Conservation (phyloP, 2,329 filamentous ascomycete species). For the Clonostachys chloroleuca region DNA sequence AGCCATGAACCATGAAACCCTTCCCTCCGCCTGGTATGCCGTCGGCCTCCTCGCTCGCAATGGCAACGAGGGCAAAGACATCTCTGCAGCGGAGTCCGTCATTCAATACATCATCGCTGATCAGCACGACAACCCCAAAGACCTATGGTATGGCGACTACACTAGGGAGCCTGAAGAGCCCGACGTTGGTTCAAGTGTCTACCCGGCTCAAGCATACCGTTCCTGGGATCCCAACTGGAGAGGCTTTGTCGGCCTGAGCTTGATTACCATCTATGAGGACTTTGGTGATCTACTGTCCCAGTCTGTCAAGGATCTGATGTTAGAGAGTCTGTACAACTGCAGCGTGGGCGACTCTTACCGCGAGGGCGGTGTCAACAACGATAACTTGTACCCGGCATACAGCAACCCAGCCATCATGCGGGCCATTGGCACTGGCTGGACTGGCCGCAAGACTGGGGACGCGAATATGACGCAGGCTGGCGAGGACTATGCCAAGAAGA, state of each 20-base stretch:
- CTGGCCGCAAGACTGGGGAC: conserved; percentile 46
- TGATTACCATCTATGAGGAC: conserved; percentile 56
- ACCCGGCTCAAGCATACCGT: conserved; percentile 47
- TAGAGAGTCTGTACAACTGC: conserved; percentile 47
- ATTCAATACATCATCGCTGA: conserved; percentile 46
- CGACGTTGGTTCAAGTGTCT: conserved; percentile 43
- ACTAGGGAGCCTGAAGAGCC: conserved; percentile 53
- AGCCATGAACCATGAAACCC: conserved; percentile 50
- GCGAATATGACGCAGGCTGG: conserved; percentile 54
- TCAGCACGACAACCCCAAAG: conserved; percentile 45
- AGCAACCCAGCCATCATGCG: conserved; percentile 60
- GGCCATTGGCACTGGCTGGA: conserved; percentile 56
- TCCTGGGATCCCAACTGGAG: conserved; percentile 63
- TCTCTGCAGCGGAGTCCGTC: conserved; percentile 44
- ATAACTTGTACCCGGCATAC: conserved; percentile 60
- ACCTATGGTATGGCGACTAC: conserved; percentile 55
- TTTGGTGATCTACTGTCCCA: conserved; percentile 39
- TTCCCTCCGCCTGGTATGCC: conserved; percentile 55
- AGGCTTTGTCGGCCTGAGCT: conserved; percentile 55
- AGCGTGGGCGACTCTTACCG: conserved; percentile 58
- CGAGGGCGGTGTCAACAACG: conserved; percentile 52
- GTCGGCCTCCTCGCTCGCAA: conserved; percentile 53
- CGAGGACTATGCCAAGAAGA: conserved; percentile 48
- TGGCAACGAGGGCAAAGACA: conserved; percentile 31
- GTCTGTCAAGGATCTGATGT: conserved; percentile 33